Base-by-base conservation (phyloP, 2,329 filamentous ascomycete species). In the Myriangium duriaei region DNA sequence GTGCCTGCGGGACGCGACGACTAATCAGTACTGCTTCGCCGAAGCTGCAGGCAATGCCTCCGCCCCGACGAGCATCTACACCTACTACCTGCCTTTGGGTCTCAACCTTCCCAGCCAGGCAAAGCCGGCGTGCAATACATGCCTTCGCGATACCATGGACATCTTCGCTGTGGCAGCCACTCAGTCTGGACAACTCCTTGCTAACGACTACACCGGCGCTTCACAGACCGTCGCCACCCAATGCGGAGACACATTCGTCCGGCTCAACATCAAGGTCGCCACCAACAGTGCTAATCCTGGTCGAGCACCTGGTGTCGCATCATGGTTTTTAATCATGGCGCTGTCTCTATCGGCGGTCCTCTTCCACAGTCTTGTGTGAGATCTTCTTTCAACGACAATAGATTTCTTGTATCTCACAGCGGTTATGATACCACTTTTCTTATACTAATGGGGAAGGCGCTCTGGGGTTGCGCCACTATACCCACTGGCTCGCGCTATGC, bases 1-100 rank as follows among this genome's bases (percentile, higher is more conserved):
- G 5, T 98, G 91, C 55, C 69, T 93, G 13, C 76, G 74, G 43
- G 74, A 83, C 53, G 31, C 37, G 13, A 34, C 1, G 68, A 68
- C 35, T 71, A 76, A 15, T 11, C 4, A 13, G 32, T 16, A 40
- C 57, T 53, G 72, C 63, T 95, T 85, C 57, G 82, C 82, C 47
- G 79, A 83, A 49, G 85, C 88, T 34, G 76, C 87, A 43, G 85
- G 81, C 33, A 93, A 94, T 59, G 56, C 64, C 4, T 72, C 74
- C 14, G 79, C 73, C 6, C 67, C 81, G 0, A 73, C 76, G 19
- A 80, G 91, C 55, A 71, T 75, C 21, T 88, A 87, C 52, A 70
- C 91, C 24, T 98, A 95, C 62, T 88, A 81, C 51, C 65, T 96
- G 3, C 83, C 87, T 0, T 69, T 93, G 39, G 91, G 91, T 42